Conservation (phyloP, 139 green algal species). For the Haematococcus lacustris region DNA sequence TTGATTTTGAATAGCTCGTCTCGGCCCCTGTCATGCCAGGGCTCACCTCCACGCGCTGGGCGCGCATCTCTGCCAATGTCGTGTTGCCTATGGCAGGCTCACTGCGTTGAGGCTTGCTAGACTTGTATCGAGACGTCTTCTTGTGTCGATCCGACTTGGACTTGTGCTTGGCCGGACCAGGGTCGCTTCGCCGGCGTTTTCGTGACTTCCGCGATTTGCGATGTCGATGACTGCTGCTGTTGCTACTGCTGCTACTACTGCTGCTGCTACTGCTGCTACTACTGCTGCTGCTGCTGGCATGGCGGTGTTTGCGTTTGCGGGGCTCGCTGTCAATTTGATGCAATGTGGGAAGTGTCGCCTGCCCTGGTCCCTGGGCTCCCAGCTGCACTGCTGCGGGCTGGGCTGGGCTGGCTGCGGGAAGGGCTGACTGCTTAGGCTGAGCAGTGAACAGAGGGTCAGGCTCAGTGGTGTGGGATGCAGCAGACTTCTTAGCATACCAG, state of each 20-base stretch:
- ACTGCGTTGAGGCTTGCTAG: too few relatives aligned
- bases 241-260: conserved; percentile 5
- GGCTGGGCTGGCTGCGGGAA: background rate
- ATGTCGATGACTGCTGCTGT: background rate
- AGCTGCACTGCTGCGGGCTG: background rate
- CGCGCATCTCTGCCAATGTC: too few relatives aligned
- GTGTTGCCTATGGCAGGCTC: too few relatives aligned
- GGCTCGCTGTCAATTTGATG: background rate
- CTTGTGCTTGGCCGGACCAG: too few relatives aligned
- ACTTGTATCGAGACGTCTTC: too few relatives aligned
- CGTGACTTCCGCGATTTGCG: too few relatives aligned
- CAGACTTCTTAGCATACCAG: conserved; percentile 3
- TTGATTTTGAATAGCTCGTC: too few relatives aligned
- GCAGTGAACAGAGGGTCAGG: background rate
- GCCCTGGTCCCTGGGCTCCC: background rate
- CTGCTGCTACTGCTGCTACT: conserved; percentile 12
- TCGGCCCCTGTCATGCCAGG: too few relatives aligned
- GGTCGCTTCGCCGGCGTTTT: too few relatives aligned
- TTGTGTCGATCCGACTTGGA: too few relatives aligned
- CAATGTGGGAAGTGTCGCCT: background rate
- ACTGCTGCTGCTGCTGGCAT: conserved; percentile 6
- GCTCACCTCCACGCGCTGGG: too few relatives aligned
- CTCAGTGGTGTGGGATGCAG: background rate
- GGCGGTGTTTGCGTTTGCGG: background rate
- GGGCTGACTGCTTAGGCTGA: background rate